phyloP scores from a whole-genome alignment of 1,284 basidiomycete species.

The Tremellales sp. region DNA sequence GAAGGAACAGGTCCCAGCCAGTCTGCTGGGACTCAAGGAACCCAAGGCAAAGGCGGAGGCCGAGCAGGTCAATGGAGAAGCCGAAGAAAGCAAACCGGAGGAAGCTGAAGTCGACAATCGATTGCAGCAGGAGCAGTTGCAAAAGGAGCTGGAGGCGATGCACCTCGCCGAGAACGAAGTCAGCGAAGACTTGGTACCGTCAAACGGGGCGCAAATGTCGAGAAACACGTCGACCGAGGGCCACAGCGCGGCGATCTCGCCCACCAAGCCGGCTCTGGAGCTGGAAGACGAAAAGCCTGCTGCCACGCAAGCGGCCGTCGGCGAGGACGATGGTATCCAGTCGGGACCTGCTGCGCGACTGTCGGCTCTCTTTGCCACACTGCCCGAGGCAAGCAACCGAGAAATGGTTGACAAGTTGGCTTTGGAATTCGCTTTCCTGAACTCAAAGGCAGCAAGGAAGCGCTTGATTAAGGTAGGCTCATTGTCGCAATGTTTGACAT shows the following conservation, averaged over 20 bases:
- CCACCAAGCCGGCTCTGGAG: conserved; percentile 37
- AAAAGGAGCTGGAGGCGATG: conserved; percentile 38
- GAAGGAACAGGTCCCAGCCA: conserved; percentile 82
- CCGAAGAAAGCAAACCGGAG: conserved; percentile 14
- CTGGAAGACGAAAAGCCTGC: conserved; percentile 44
- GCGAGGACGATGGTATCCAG: conserved; percentile 47
- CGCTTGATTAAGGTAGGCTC: conserved; percentile 70
- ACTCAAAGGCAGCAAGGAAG: conserved; percentile 91
- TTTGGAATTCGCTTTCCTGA: conserved; percentile 92
- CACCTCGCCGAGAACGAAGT: conserved; percentile 32
- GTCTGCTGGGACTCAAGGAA: conserved; percentile 76
- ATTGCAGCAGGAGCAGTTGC: conserved; percentile 1
- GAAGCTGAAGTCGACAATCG: conserved; percentile 18
- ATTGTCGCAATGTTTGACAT: background rate
- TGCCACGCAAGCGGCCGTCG: conserved; percentile 14
- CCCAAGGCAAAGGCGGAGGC: conserved; percentile 36
- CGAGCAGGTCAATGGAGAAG: conserved; percentile 7
- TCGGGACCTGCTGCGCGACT: conserved; percentile 89
- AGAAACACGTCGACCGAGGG: conserved; percentile 46
- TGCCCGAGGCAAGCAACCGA: conserved; percentile 91
- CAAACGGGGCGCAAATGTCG: conserved; percentile 50
- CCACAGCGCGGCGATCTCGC: conserved; percentile 6
- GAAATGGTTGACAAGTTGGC: conserved; percentile 88
- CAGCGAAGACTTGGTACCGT: conserved; percentile 52
- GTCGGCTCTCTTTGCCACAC: conserved; percentile 81